A percentile compares a stretch with the other conserved stretches of the same genome.
Evolutionary conservation across 2,329 filamentous ascomycete genomes (phyloP).

Genomic region (Drechmeria coniospora): DNA sequence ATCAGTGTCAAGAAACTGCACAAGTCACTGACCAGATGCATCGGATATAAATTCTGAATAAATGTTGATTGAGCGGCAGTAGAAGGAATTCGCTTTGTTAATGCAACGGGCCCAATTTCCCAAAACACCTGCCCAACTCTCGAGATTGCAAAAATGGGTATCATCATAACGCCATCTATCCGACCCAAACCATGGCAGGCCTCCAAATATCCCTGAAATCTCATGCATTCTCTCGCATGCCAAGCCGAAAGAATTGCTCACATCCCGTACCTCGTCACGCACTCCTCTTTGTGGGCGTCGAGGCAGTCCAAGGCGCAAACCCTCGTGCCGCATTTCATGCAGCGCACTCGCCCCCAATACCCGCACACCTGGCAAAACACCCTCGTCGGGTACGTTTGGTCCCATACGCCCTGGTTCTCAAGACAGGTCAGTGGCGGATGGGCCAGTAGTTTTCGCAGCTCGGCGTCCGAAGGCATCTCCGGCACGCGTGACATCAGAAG

Average conservation of each 20-base stretch:
- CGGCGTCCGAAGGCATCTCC: constrained; percentile 38
- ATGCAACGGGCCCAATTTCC: no score
- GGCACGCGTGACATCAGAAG: constrained; percentile 45
- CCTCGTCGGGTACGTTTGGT: constrained; percentile 37
- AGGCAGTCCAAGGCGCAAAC: constrained; percentile 68
- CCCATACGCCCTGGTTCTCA: constrained; percentile 39
- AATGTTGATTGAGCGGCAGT: no score
- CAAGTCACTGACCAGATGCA: no score
- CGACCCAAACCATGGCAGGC: no score
- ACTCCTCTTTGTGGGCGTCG: constrained; percentile 56
- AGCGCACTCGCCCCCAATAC: constrained; percentile 65
- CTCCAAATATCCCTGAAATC: neutral
- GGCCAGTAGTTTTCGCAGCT: constrained; percentile 47
- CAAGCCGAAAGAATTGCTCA: constrained; percentile 13
- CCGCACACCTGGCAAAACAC: constrained; percentile 67
- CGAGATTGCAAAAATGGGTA: constrained; percentile 3
- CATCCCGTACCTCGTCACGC: constrained; percentile 47
- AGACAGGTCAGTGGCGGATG: constrained; percentile 53
- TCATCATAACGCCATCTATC: constrained; percentile 8
- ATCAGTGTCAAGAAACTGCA: no score
- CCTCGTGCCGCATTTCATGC: constrained; percentile 61
- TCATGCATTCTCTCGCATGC: no score
- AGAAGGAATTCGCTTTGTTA: no score
- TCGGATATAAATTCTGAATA: no score
- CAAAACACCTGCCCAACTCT: no score